phyloP scores from a whole-genome alignment of 176 grass and related monocot genomes.

The Miscanthus lutarioriparius region DNA sequence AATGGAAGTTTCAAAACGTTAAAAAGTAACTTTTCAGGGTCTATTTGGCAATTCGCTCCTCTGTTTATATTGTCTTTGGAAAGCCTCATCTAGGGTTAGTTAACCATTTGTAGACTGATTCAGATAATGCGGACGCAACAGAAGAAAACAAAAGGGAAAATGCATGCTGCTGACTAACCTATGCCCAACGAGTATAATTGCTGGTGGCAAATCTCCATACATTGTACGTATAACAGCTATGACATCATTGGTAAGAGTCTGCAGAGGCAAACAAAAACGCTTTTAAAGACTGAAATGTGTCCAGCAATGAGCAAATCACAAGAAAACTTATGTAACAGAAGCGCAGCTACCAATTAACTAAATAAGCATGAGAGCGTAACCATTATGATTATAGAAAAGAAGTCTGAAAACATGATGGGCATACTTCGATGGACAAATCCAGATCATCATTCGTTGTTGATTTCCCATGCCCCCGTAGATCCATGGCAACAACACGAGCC shows the following conservation, averaged over 20 bases:
- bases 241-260: constrained; percentile 91
- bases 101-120: not conserved
- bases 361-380: constrained; percentile 6
- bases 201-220: constrained; percentile 79
- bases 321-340: constrained; percentile 1
- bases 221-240: constrained; percentile 64
- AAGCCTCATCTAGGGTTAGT: constrained; percentile 3
- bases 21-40: not conserved
- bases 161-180: constrained; percentile 51
- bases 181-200: constrained; percentile 97
- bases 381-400: not conserved
- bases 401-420: constrained; percentile 24
- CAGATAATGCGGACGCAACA: not conserved
- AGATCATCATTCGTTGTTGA: constrained; percentile 74
- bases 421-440: constrained; percentile 91
- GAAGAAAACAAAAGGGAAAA: not conserved
- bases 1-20: not conserved
- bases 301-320: not conserved
- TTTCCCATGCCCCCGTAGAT: constrained; percentile 92
- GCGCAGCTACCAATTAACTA: not conserved
- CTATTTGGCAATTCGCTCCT: not conserved
- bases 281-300: not conserved
- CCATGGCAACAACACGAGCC: constrained; percentile 73
- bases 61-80: not conserved
- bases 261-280: constrained; percentile 32